phyloP scores from a whole-genome alignment of 768 basidiomycete species.

The Boletus insuetus region DNA sequence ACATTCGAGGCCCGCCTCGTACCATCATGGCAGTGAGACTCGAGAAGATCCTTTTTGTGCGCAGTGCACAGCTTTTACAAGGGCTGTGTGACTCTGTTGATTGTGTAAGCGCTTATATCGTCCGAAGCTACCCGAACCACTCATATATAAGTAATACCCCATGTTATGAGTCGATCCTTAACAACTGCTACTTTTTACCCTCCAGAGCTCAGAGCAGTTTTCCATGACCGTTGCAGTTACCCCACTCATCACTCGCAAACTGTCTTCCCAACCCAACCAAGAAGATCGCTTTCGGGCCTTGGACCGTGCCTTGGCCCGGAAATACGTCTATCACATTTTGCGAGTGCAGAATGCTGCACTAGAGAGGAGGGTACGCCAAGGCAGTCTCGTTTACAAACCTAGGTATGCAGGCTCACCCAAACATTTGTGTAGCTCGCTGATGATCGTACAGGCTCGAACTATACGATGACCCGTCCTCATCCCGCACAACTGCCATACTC shows the following conservation, averaged over 20 bases:
- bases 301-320: conserved; percentile 31
- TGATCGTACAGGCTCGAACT: conserved; percentile 35
- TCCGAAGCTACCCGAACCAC: background rate
- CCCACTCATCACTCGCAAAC: conserved; percentile 19
- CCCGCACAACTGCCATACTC: conserved; percentile 34
- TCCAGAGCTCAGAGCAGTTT: background rate
- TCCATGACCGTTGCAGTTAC: conserved; percentile 27
- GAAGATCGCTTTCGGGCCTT: conserved; percentile 31
- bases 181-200: background rate
- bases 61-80: background rate
- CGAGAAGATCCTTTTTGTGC: background rate
- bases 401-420: conserved; percentile 20
- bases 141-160: background rate
- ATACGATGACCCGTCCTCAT: conserved; percentile 35
- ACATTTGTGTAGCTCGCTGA: conserved; percentile 12
- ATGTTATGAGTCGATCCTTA: background rate
- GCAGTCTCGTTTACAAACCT: conserved; percentile 33
- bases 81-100: background rate
- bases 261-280: conserved; percentile 22
- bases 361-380: conserved; percentile 23
- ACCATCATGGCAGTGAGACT: background rate
- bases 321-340: conserved; percentile 26
- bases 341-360: conserved; percentile 18
- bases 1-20: background rate
- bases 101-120: no score